phyloP scores from a whole-genome alignment of 2,329 filamentous ascomycete species.

The Fonsecaea nubica region DNA sequence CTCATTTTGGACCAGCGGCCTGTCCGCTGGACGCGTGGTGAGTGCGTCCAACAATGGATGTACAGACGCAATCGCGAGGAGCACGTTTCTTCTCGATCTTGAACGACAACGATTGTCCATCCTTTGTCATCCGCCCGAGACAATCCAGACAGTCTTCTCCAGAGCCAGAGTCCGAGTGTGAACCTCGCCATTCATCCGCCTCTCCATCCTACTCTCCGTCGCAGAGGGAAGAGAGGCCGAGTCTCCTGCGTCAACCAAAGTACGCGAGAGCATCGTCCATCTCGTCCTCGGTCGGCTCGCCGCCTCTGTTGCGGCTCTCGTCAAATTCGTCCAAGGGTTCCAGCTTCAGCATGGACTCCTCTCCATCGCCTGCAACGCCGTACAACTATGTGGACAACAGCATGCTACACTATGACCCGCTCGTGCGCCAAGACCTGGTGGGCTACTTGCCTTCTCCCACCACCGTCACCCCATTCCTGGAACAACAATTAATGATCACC shows the following conservation, averaged over 20 bases:
- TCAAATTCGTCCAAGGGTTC: constrained; percentile 37
- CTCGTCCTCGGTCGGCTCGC: constrained; percentile 35
- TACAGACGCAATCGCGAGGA: constrained; percentile 40
- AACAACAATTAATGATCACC: constrained; percentile 37
- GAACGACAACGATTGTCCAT: constrained; percentile 56
- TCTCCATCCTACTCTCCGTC: constrained; percentile 32
- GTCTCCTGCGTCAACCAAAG: constrained; percentile 33
- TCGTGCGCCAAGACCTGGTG: constrained; percentile 37
- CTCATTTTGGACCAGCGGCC: constrained; percentile 37
- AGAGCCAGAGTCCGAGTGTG: constrained; percentile 17
- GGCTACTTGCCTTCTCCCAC: constrained; percentile 39
- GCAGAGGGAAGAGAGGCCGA: constrained; percentile 33
- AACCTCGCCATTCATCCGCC: constrained; percentile 7
- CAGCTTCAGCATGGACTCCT: constrained; percentile 41
- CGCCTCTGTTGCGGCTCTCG: constrained; percentile 37
- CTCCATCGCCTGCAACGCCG: constrained; percentile 40
- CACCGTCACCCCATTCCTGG: constrained; percentile 40
- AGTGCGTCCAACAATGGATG: constrained; percentile 42
- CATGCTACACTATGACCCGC: constrained; percentile 37
- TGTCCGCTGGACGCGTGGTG: constrained; percentile 36
- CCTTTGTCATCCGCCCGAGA: constrained; percentile 52
- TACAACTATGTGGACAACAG: constrained; percentile 38
- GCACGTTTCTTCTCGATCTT: constrained; percentile 49
- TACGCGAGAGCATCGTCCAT: constrained; percentile 38
- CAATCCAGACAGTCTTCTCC: constrained; percentile 34